Percentiles rank a stretch among this genome's conserved stretches.
phyloP scores from a whole-genome alignment of 1,139 yeast species.

The Yueomyces sp. region DNA sequence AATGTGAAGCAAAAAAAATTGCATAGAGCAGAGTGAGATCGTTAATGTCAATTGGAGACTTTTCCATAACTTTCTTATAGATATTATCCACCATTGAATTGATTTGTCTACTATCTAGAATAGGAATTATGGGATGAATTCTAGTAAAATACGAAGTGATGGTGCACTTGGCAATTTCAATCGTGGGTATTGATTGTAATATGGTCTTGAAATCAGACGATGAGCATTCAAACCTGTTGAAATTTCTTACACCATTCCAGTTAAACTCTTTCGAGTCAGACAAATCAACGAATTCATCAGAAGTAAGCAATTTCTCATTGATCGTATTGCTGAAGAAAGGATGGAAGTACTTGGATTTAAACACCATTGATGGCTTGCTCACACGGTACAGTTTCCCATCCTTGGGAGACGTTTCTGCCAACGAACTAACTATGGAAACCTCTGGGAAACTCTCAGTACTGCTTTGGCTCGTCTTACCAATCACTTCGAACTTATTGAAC shows the following conservation, averaged over 20 bases:
- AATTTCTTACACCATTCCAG: slow-evolving; percentile 13
- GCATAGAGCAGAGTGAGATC: slow-evolving; percentile 10
- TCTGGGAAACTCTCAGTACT: no score
- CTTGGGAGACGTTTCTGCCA: no score
- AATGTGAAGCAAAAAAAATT: slow-evolving; percentile 15
- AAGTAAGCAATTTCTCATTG: slow-evolving; percentile 11
- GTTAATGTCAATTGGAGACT: slow-evolving; percentile 4
- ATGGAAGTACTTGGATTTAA: slow-evolving; percentile 13
- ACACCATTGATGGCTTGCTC: slow-evolving; percentile 5
- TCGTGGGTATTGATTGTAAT: slow-evolving; percentile 9
- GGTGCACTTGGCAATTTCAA: slow-evolving; percentile 7
- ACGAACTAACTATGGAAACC: no score
- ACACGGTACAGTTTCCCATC: slow-evolving; percentile 3
- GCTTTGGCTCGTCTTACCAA: no score
- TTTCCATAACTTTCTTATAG: slow-evolving; percentile 3
- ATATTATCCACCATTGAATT: slow-evolving; percentile 3
- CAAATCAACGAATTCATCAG: slow-evolving; percentile 5
- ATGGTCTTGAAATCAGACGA: slow-evolving; percentile 9
- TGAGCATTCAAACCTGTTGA: slow-evolving; percentile 6
- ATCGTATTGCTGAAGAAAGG: slow-evolving; percentile 15
- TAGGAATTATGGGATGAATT: slow-evolving; percentile 17
- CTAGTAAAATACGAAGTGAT: slow-evolving; percentile 11
- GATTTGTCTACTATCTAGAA: slow-evolving; percentile 7
- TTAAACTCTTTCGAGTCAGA: slow-evolving; percentile 4
- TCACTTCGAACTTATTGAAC: slow-evolving; percentile 4